These are phyloP conservation scores for Sporothrix inflata DNA, from an alignment of 2,329 filamentous ascomycete genomes.

Conservation along the genomic window DNA sequence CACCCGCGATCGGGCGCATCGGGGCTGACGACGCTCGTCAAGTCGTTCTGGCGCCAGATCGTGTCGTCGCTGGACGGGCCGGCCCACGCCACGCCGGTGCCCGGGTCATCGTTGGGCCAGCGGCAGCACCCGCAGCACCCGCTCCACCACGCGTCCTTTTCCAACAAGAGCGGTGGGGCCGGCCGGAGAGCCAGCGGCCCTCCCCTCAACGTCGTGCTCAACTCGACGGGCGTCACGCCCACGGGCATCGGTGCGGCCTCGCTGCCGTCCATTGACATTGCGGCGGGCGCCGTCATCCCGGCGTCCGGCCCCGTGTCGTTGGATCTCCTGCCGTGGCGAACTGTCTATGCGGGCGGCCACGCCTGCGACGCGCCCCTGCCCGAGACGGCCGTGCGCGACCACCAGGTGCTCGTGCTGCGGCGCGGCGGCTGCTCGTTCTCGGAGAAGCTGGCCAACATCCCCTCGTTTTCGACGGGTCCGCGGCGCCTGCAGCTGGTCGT, in stretches of 20 bases:
- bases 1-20: neutral
- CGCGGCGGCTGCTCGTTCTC: constrained; percentile 85
- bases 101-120: neutral
- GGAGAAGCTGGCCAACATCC: constrained; percentile 82
- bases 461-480: constrained; percentile 67
- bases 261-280: constrained; percentile 48
- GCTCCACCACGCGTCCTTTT: neutral
- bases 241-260: constrained; percentile 55
- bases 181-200: neutral
- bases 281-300: constrained; percentile 41
- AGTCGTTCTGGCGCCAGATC: constrained; percentile 50
- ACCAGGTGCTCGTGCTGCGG: constrained; percentile 81
- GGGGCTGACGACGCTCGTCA: constrained; percentile 49
- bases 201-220: constrained; percentile 42
- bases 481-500: constrained; percentile 76
- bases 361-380: constrained; percentile 65
- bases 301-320: constrained; percentile 42
- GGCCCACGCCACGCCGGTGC: constrained; percentile 32
- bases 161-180: constrained; percentile 10
- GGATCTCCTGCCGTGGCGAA: constrained; percentile 65
- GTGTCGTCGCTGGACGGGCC: constrained; percentile 49
- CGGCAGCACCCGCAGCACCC: neutral
- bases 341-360: constrained; percentile 70
- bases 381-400: constrained; percentile 53
- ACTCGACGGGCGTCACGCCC: constrained; percentile 43